Evolutionary conservation across 2,329 filamentous ascomycete genomes (phyloP), one percentile per base, ranked within the genome.

Genomic region (Botrytis fabae): DNA sequence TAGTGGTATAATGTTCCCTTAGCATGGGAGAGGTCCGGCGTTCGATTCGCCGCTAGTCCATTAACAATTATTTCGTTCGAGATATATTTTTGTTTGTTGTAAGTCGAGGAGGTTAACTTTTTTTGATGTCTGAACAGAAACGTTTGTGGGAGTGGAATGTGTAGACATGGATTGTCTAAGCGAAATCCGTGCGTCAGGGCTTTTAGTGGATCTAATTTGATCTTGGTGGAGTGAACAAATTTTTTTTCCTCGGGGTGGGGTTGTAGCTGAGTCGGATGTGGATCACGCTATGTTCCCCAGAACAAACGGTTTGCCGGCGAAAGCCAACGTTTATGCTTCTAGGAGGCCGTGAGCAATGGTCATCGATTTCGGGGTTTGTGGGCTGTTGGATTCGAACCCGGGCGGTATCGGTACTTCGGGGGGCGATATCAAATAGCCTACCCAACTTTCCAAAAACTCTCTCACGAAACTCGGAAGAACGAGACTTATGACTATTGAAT

Each of bases 51-150:
- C 51, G 51, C 57, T 60, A 60, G 57, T 60, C 57, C 57, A 60
- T 22, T 0, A 20, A 35, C 0, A 35, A 0, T 0, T 0, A 2
- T 5, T 0, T 1, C 1, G 0, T 4, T 9, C 8, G 6, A 54
- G n/a, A 0, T 4, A 0, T 0, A 0, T 1, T 54, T 54, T 54
- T 54, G 14, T 8, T 9, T 1, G 1, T 18, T 28, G 2, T 3
- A 28, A 18, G 6, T 54, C 14, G 51, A 18, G 2, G 12, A 54
- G n/a, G n/a, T 18, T 54, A n/a, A 54, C 4, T 14, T 16, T 5
- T 54, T 28, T 54, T 5, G 1, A 54, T 18, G 51, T 16, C 28
- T 16, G 6, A 28, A 16, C 2, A 2, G 51, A 28, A 4, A 18
- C 12, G 7, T 54, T 28, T 54, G 51, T 54, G 51, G 14, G n/a